These are phyloP conservation scores for Diutina rugosa DNA, from an alignment of 1,139 yeast species.

Conservation along the genomic window DNA sequence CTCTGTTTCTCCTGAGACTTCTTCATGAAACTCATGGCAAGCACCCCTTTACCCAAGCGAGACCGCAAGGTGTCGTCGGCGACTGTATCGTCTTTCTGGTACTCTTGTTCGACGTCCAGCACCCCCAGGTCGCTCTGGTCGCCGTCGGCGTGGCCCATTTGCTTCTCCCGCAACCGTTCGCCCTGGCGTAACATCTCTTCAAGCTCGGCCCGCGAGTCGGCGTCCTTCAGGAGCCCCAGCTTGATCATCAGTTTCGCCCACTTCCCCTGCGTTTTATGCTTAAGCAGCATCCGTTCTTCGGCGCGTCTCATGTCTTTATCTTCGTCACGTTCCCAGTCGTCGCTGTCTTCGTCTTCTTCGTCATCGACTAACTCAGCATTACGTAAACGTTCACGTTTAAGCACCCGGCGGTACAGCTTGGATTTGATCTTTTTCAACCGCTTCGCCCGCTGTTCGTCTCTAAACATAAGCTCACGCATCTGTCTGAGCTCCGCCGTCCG, in stretches of 20 bases:
- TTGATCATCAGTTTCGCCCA: constrained; percentile 92
- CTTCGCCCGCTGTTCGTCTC: constrained; percentile 85
- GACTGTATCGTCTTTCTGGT: constrained; percentile 21
- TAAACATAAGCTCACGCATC: constrained; percentile 92
- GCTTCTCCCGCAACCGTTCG: constrained; percentile 61
- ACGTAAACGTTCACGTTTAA: constrained; percentile 70
- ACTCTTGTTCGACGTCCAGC: constrained; percentile 39
- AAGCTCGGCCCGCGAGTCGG: constrained; percentile 71
- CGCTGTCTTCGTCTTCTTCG: constrained; percentile 24
- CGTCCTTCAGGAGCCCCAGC: constrained; percentile 83
- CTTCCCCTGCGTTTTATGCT: constrained; percentile 75
- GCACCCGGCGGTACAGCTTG: constrained; percentile 74
- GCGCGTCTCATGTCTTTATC: constrained; percentile 70
- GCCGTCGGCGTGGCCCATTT: constrained; percentile 54
- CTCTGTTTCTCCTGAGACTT: constrained; percentile 64
- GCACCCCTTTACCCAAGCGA: constrained; percentile 68
- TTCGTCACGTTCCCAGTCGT: constrained; percentile 30
- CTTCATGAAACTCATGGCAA: constrained; percentile 91
- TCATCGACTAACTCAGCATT: constrained; percentile 52
- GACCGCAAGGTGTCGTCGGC: constrained; percentile 18
- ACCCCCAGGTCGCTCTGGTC: constrained; percentile 35
- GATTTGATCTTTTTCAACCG: constrained; percentile 91
- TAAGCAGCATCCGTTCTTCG: constrained; percentile 80
- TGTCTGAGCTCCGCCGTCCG: constrained; percentile 74
- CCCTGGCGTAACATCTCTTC: constrained; percentile 92